These are phyloP conservation scores for Diaporthe sp. DNA, from an alignment of 2,329 filamentous ascomycete species.

Conservation along the genomic window DNA sequence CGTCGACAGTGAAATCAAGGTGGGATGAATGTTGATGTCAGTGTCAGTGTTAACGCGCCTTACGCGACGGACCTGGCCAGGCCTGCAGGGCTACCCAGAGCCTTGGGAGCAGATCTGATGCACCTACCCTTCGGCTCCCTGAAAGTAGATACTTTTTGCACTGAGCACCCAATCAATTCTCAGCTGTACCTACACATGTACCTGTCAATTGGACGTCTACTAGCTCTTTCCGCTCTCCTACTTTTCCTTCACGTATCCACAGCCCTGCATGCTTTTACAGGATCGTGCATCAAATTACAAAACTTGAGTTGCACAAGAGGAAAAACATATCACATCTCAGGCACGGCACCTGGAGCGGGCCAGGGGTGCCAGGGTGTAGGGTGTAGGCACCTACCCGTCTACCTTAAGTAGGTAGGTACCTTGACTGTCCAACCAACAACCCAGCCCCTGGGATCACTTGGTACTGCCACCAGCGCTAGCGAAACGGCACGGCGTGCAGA, in stretches of 20 bases:
- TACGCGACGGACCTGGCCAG: constrained; percentile 21
- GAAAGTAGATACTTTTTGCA: neutral
- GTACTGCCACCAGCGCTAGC: constrained; percentile 5
- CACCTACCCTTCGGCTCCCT: neutral
- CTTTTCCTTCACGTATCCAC: neutral
- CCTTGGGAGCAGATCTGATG: constrained; percentile 4
- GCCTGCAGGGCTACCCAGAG: neutral
- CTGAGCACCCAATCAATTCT: neutral
- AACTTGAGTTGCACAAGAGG: neutral
- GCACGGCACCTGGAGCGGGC: neutral
- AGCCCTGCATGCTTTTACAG: neutral
- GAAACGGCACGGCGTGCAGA: neutral
- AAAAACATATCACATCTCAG: neutral
- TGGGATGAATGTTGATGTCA: constrained; percentile 29
- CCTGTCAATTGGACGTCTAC: neutral
- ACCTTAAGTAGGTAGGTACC: neutral
- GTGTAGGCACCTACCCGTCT: neutral
- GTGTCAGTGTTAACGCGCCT: constrained; percentile 11
- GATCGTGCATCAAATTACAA: too few relatives aligned
- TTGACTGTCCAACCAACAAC: neutral
- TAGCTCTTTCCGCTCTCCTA: neutral
- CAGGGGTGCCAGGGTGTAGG: neutral
- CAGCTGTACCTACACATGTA: neutral
- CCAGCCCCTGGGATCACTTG: neutral
- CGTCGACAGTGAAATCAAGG: neutral